Evolutionary conservation across 140 eudicot genomes (phyloP), one percentile per base, ranked within the genome.

Genomic region (Ambrosia hybrid): DNA sequence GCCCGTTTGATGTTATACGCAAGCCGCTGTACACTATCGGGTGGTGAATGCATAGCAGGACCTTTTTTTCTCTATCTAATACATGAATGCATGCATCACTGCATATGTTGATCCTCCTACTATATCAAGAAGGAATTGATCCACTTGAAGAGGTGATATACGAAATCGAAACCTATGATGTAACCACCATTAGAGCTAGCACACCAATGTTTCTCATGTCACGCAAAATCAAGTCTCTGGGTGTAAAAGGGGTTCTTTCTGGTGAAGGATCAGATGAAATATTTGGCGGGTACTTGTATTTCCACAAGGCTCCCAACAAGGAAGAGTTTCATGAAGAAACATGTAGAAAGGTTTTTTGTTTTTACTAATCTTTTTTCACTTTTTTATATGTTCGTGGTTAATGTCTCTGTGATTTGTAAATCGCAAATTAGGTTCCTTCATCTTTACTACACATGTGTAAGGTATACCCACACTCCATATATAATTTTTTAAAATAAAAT

Each of bases 181-280:
- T 94, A 82, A 94, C 99, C 7, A 90, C 97, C 9, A 83, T 94
- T 73, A 85, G 99, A 69, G 99, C 99, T 41, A 94, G 99, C 80
- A 94, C 99, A n/a, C 99, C 99, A 13, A 94, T 94, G 99, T 94
- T 94, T 80, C 95, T 94, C 12, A 94, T 94, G 99, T 94, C 97
- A 15, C 84, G 99, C 15, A 94, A 94, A 79, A 94, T 94, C 63
- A 94, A 88, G 73, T 88, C 99, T 15, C 85, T 94, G 76, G 99
- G 99, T 53, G 99, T 94, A n/a, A 94, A 94, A 76, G 90, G 90
- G 99, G 99, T 94, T 77, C 76, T 94, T 55, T 94, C 99, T 13
- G 99, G 99, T 26, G 99, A 94, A 90, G 99, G 99, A 9, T 83
- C 97, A 10, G 99, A 94, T 83, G 99, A 94, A 82, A 94, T 94